Evolutionary conservation across 208 protist species (phyloP).

Genomic region (Polymyxa betae): DNA sequence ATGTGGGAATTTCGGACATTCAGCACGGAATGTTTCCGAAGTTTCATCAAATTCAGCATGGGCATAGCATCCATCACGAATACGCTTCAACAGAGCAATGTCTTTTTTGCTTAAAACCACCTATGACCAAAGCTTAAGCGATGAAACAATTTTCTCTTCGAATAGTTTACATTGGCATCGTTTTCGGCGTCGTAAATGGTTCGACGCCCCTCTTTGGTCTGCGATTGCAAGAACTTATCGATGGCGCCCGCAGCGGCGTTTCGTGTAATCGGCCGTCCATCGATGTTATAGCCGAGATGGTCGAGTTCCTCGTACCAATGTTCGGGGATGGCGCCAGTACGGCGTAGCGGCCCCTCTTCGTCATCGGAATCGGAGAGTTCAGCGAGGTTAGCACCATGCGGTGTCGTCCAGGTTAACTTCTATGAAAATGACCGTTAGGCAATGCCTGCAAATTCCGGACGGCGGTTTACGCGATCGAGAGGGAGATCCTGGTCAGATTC

Average conservation of each 20-base stretch:
- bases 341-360: slow-evolving; percentile 67
- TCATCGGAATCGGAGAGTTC: slow-evolving; percentile 36
- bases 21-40: neutral
- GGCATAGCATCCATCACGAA: slow-evolving; percentile 64
- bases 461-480: no score
- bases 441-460: no score
- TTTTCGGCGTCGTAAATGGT: slow-evolving; percentile 78
- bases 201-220: slow-evolving; percentile 63
- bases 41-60: slow-evolving; percentile 57
- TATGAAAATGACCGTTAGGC: no score
- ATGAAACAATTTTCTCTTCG: neutral
- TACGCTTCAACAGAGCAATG: slow-evolving; percentile 72
- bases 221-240: slow-evolving; percentile 74
- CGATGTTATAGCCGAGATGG: slow-evolving; percentile 76
- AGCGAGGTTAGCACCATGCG: neutral
- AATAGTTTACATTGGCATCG: slow-evolving; percentile 51
- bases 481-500: no score
- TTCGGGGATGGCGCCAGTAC: slow-evolving; percentile 79
- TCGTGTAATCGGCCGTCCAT: slow-evolving; percentile 77
- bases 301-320: slow-evolving; percentile 83
- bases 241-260: slow-evolving; percentile 71
- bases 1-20: neutral
- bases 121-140: slow-evolving; percentile 61
- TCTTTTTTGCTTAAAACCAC: slow-evolving; percentile 79
- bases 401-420: neutral